Percentiles rank a stretch among this genome's conserved stretches.
Evolutionary conservation across 768 basidiomycete species (phyloP).

Genomic region (Suillus alpinus): DNA sequence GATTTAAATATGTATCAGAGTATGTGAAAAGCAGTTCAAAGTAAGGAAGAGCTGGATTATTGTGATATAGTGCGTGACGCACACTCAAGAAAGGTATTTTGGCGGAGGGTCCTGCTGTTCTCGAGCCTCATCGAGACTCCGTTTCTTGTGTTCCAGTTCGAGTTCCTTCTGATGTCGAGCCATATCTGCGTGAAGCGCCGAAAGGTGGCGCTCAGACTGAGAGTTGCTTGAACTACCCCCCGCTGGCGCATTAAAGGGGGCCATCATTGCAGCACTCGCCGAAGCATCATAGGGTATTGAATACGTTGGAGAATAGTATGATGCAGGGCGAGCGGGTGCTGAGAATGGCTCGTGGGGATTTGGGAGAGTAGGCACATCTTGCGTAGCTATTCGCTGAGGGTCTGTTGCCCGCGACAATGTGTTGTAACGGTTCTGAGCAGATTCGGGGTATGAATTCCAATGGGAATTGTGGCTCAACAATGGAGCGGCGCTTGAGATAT

Average conservation of each 20-base stretch:
- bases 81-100: conserved; percentile 5
- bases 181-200: conserved; percentile 9
- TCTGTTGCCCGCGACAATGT: conserved; percentile 1
- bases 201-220: neutral
- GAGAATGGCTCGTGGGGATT: conserved; percentile 12
- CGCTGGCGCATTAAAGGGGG: conserved; percentile 83
- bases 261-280: neutral
- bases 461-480: neutral
- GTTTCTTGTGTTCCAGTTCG: conserved; percentile 5
- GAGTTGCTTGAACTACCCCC: conserved; percentile 48
- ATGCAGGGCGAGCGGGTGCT: conserved; percentile 4
- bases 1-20: neutral
- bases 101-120: conserved; percentile 10
- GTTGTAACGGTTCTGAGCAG: conserved; percentile 8
- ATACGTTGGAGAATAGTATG: neutral
- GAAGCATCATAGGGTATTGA: neutral
- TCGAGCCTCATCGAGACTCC: conserved; percentile 1
- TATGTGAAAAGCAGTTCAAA: neutral
- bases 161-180: conserved; percentile 11
- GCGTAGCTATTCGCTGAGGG: neutral
- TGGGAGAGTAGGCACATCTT: neutral
- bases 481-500: neutral
- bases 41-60: neutral
- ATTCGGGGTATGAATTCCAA: neutral
- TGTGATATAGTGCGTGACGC: neutral